These are phyloP conservation scores for Dothideomycetes sp. DNA, from an alignment of 2,329 filamentous ascomycete genomes.

Conservation along the genomic window DNA sequence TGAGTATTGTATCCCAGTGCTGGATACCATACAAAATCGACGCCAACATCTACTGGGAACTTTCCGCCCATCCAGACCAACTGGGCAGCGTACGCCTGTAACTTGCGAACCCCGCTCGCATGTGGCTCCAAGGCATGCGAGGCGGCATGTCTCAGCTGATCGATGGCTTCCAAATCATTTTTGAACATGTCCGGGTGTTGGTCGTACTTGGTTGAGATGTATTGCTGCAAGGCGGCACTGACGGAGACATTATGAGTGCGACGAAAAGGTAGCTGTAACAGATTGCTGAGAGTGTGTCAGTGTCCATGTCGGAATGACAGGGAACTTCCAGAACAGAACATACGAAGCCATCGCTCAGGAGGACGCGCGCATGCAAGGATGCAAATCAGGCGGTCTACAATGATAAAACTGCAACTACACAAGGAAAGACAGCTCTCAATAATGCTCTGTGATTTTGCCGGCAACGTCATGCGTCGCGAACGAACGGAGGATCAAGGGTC, in stretches of 20 bases:
- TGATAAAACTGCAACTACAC: background rate
- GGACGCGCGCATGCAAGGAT: background rate
- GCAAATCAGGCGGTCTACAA: background rate
- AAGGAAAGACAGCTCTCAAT: no score
- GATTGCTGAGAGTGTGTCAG: constrained; percentile 32
- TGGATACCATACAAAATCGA: constrained; percentile 94
- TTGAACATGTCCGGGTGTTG: constrained; percentile 96
- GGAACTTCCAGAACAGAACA: background rate
- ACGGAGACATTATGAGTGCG: constrained; percentile 70
- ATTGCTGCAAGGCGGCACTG: constrained; percentile 75
- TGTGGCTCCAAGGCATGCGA: constrained; percentile 83
- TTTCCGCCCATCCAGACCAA: constrained; percentile 88
- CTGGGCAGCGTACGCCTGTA: constrained; percentile 88
- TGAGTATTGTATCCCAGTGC: constrained; percentile 82
- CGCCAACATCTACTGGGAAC: constrained; percentile 91
- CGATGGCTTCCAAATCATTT: constrained; percentile 77
- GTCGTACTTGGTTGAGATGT: constrained; percentile 97
- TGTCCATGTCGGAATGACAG: no score
- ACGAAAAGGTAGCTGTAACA: constrained; percentile 77
- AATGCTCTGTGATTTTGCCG: no score
- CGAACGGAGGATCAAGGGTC: no score
- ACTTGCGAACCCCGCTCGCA: constrained; percentile 70
- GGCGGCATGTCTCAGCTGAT: constrained; percentile 73
- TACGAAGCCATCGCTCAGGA: constrained; percentile 6
- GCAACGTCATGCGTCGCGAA: no score